Conservation (phyloP, 768 basidiomycete species). For the Tulasnella sp. region DNA sequence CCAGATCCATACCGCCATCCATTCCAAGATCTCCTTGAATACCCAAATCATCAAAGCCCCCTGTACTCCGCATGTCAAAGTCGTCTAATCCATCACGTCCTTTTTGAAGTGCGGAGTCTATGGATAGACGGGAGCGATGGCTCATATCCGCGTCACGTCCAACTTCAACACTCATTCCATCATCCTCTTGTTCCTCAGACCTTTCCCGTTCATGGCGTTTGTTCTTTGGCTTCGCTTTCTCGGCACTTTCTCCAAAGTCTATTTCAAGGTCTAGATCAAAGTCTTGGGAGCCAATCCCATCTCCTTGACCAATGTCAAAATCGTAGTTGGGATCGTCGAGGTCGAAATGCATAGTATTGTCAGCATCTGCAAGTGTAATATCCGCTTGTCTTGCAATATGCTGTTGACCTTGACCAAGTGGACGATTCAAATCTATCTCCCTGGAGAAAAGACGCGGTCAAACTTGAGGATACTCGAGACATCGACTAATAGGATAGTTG, state of each 20-base stretch:
- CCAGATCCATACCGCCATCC: conserved; percentile 36
- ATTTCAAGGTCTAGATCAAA: conserved; percentile 67
- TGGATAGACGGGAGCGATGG: conserved; percentile 38
- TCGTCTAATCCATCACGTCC: conserved; percentile 19
- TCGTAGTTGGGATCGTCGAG: conserved; percentile 44
- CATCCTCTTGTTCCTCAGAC: conserved; percentile 33
- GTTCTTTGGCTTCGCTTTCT: conserved; percentile 26
- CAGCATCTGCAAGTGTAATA: conserved; percentile 70
- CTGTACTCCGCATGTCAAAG: conserved; percentile 7
- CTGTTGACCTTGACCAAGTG: conserved; percentile 48
- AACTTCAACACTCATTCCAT: conserved; percentile 54
- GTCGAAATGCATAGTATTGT: conserved; percentile 49
- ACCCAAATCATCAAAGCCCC: conserved; percentile 12
- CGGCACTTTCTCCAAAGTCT: conserved; percentile 46
- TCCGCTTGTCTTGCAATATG: conserved; percentile 78
- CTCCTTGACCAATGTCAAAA: conserved; percentile 67
- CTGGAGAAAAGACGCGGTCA: conserved; percentile 29
- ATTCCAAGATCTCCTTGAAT: conserved; percentile 20
- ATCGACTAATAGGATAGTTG: background rate
- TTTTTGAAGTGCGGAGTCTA: conserved; percentile 49
- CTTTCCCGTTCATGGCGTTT: conserved; percentile 13
- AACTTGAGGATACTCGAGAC: background rate
- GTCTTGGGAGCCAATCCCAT: conserved; percentile 79
- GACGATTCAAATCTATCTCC: conserved; percentile 68
- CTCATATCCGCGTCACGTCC: conserved; percentile 54